phyloP scores from a whole-genome alignment of 805 yeast genomes.

The Barnettozyma sucrosica region DNA sequence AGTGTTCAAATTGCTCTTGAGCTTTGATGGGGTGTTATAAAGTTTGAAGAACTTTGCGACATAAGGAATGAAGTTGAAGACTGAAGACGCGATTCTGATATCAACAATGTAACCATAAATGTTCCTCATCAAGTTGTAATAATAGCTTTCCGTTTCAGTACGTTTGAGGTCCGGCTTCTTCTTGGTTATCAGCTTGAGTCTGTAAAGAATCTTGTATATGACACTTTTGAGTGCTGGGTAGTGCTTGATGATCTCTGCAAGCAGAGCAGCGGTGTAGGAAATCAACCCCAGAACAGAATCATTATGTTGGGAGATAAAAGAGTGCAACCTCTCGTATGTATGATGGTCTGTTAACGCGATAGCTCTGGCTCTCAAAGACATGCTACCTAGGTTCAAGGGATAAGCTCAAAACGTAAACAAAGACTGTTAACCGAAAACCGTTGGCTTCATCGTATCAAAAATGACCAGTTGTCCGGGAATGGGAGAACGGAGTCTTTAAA shows the following conservation, averaged over 20 bases:
- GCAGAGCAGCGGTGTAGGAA: constrained; percentile 7
- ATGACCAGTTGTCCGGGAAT: too few relatives aligned
- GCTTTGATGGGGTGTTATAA: constrained; percentile 10
- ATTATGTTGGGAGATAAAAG: constrained; percentile 8
- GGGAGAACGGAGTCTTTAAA: background rate
- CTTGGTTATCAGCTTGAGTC: constrained; percentile 4
- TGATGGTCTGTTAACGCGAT: constrained; percentile 3
- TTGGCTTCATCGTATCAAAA: background rate
- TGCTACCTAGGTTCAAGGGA: background rate
- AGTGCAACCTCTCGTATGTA: constrained; percentile 7
- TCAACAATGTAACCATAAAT: constrained; percentile 16
- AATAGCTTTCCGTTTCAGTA: constrained; percentile 4
- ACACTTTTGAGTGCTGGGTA: constrained; percentile 10
- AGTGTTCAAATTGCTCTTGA: constrained; percentile 4
- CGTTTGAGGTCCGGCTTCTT: background rate
- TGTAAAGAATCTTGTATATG: constrained; percentile 5
- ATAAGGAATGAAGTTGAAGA: constrained; percentile 14
- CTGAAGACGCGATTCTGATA: constrained; percentile 13
- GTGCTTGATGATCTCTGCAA: constrained; percentile 11
- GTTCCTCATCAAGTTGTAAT: constrained; percentile 4
- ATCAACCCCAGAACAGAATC: constrained; percentile 11
- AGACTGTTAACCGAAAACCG: background rate
- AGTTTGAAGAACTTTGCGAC: constrained; percentile 10
- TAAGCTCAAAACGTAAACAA: background rate
- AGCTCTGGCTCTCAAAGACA: background rate